Evolutionary conservation across 495 filamentous ascomycete genomes (phyloP).

Genomic region (Aspergillus baeticus): DNA sequence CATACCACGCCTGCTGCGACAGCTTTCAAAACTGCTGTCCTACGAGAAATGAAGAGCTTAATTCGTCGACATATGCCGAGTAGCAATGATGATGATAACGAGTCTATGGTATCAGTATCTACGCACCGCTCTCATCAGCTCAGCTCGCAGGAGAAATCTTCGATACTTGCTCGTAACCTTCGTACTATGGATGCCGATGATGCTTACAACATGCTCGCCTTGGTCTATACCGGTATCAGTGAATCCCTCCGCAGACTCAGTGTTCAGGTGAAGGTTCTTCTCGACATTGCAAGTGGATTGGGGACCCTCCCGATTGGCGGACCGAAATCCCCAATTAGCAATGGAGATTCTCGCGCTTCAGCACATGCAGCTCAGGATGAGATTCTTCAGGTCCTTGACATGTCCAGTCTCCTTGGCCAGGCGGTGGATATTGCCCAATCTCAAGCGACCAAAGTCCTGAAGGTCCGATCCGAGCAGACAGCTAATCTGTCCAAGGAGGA

Average conservation of each 20-base stretch:
- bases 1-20: slow-evolving; percentile 76
- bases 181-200: slow-evolving; percentile 79
- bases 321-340: slow-evolving; percentile 6
- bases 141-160: slow-evolving; percentile 84
- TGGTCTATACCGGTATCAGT: slow-evolving; percentile 81
- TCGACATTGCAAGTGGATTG: slow-evolving; percentile 87
- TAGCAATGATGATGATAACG: slow-evolving; percentile 88
- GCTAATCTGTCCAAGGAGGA: slow-evolving; percentile 66
- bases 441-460: slow-evolving; percentile 87
- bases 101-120: slow-evolving; percentile 84
- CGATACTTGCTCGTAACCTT: slow-evolving; percentile 86
- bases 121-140: slow-evolving; percentile 70
- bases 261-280: slow-evolving; percentile 90
- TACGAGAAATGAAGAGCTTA: slow-evolving; percentile 83
- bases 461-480: slow-evolving; percentile 85
- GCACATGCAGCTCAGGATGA: slow-evolving; percentile 65
- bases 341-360: slow-evolving; percentile 8
- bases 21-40: slow-evolving; percentile 80
- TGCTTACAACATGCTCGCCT: slow-evolving; percentile 80
- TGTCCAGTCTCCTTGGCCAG: slow-evolving; percentile 91
- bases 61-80: slow-evolving; percentile 85
- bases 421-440: slow-evolving; percentile 91
- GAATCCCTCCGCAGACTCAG: slow-evolving; percentile 82
- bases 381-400: slow-evolving; percentile 79
- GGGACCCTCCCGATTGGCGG: slow-evolving; percentile 29